Evolutionary conservation across 2,329 filamentous ascomycete species (phyloP).

Genomic region (Byssoonygena ceratinophila): DNA sequence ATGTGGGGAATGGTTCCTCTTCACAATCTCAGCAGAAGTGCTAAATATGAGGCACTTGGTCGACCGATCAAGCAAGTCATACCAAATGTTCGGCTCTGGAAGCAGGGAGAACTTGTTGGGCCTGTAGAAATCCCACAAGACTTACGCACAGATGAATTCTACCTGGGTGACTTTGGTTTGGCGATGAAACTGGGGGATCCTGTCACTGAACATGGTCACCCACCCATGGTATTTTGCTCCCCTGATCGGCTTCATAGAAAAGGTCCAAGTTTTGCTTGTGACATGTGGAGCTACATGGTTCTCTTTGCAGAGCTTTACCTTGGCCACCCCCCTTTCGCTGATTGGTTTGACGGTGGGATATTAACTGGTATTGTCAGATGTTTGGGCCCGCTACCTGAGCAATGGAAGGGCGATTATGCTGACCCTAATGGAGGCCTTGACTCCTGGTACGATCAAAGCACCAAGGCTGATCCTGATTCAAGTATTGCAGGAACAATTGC

Average conservation of each 20-base stretch:
- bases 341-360: neutral
- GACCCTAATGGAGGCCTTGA: conserved; percentile 16
- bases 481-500: conserved; percentile 3
- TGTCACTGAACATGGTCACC: conserved; percentile 2
- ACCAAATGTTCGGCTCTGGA: neutral
- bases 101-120: conserved; percentile 11
- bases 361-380: neutral
- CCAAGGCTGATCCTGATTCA: conserved; percentile 1
- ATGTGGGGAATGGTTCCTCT: conserved; percentile 13
- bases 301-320: conserved; percentile 14
- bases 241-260: conserved; percentile 14
- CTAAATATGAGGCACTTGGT: conserved; percentile 12
- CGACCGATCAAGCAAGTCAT: conserved; percentile 8
- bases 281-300: conserved; percentile 18
- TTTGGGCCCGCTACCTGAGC: conserved; percentile 3
- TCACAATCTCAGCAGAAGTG: conserved; percentile 8
- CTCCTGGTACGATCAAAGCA: conserved; percentile 25
- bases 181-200: conserved; percentile 9
- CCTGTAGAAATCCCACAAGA: conserved; percentile 7
- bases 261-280: conserved; percentile 14
- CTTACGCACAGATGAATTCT: conserved; percentile 11
- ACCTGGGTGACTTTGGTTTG: conserved; percentile 15
- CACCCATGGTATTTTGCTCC: conserved; percentile 14
- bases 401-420: neutral
- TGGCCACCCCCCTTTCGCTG: conserved; percentile 6